A percentile compares a stretch with the other conserved stretches of the same genome.
Evolutionary conservation across 257 asterid genomes (phyloP).

Genomic region (Echites panduratus): DNA sequence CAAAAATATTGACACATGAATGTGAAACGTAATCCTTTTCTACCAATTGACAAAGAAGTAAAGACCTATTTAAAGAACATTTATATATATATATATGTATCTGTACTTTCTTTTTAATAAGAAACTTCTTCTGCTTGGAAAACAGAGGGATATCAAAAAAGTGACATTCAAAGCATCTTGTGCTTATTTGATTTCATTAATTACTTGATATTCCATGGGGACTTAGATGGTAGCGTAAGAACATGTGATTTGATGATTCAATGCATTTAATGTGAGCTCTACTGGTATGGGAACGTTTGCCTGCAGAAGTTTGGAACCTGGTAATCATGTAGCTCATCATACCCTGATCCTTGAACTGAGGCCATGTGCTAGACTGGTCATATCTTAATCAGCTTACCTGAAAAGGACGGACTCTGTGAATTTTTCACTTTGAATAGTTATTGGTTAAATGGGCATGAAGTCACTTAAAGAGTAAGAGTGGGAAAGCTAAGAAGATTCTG

Average conservation of each 20-base stretch:
- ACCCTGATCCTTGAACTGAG: not conserved
- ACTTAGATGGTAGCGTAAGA: not conserved
- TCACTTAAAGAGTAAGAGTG: not conserved
- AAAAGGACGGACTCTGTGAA: slow-evolving; percentile 9
- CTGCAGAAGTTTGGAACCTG: not conserved
- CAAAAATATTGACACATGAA: too few relatives aligned
- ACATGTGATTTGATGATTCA: not conserved
- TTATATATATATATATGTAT: not conserved
- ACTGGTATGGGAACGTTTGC: not conserved
- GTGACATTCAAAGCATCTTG: not conserved
- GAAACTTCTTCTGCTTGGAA: not conserved
- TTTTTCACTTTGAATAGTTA: not conserved
- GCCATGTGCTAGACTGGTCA: not conserved
- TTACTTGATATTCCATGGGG: not conserved
- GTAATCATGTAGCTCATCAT: not conserved
- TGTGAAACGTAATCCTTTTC: not conserved
- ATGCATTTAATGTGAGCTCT: not conserved
- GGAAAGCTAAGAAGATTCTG: slow-evolving; percentile 9
- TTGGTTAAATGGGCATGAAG: not conserved
- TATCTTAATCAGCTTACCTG: not conserved
- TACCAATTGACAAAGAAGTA: not conserved
- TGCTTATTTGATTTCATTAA: not conserved
- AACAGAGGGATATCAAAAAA: not conserved
- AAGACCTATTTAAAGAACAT: not conserved
- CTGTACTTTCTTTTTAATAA: not conserved